Evolutionary conservation across 129 eudicot genomes (phyloP).

Genomic region (Scalesia atractyloides): DNA sequence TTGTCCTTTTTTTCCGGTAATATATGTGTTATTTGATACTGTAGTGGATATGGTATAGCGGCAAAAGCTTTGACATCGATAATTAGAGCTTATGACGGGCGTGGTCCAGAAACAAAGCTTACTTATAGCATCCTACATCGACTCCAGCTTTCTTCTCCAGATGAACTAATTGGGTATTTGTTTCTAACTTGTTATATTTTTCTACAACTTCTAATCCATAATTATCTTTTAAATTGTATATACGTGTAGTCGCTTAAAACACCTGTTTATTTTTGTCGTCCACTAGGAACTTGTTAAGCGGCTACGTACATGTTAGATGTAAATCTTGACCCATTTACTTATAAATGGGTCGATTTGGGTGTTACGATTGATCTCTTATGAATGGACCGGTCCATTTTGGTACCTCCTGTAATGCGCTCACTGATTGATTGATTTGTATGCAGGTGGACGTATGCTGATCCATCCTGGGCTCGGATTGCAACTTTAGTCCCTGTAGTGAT

Average conservation of each 20-base stretch:
- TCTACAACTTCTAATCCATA: background rate
- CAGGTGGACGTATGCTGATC: constrained; percentile 95
- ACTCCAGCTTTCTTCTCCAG: constrained; percentile 80
- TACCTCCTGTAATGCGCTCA: too few relatives aligned
- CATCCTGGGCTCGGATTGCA: constrained; percentile 97
- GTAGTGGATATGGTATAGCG: constrained; percentile 94
- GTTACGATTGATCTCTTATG: background rate
- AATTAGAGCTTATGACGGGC: constrained; percentile 92
- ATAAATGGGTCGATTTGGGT: background rate
- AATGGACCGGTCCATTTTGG: background rate
- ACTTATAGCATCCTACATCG: constrained; percentile 49
- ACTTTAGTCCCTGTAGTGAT: constrained; percentile 78
- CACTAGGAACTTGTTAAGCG: background rate
- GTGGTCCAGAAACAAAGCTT: constrained; percentile 81
- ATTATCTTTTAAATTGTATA: background rate
- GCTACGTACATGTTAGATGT: background rate
- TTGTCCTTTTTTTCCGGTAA: too few relatives aligned
- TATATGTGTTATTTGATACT: background rate
- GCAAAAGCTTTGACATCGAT: constrained; percentile 92
- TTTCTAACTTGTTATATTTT: constrained; percentile 22
- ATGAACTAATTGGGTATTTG: constrained; percentile 87
- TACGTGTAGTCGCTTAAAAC: background rate
- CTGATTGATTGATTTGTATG: constrained; percentile 28
- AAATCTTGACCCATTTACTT: background rate
- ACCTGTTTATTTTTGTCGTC: too few relatives aligned